Evolutionary conservation across 176 grass and related monocot species (phyloP), one percentile per base, ranked within the genome.

Genomic region (Phragmites australis): DNA sequence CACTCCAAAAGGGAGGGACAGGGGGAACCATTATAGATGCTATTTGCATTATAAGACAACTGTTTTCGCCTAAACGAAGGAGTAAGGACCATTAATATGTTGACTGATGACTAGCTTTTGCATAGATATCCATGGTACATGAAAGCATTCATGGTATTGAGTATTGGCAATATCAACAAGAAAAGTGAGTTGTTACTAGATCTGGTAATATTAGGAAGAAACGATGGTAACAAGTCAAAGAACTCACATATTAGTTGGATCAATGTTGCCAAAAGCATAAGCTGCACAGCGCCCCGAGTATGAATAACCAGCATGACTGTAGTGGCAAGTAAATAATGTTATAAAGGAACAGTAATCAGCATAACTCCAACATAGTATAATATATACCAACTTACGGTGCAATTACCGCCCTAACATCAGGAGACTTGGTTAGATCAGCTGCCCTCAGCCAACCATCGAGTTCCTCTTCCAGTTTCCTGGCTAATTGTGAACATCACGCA

Each of bases 191-290:
- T 84, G 13, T 8, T 46, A 41, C 8, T 47, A 56, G 1, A 70
- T 26, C 18, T 11, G 39, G 23, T 70, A 45, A 81, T n/a, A 2
- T 62, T 26, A 49, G 6, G 27, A 72, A 2, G 37, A 23, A 43
- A 48, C 1, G 27, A 52, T 8, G 27, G 51, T 27, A 25, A 70
- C 4, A 10, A 25, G 47, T 14, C 50, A 65, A 62, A 81, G 68
- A 64, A 91, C 86, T 95, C 70, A 98, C 96, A 98, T 93, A 74
- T 68, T 95, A 61, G 86, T 74, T 57, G 96, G 92, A 82, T 98
- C 96, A 27, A 98, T 98, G 76, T 93, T 94, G 61, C 85, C 96
- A 94, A 98, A 98, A 87, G 96, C 86, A 89, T 93, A 98, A 51
- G 96, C 96, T 30, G 96, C 96, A 79, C 92, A 94, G 7, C 84